Percentiles rank a stretch among this genome's conserved stretches.
Evolutionary conservation across 768 basidiomycete species (phyloP).

Genomic region (Collybiopsis luxurians): DNA sequence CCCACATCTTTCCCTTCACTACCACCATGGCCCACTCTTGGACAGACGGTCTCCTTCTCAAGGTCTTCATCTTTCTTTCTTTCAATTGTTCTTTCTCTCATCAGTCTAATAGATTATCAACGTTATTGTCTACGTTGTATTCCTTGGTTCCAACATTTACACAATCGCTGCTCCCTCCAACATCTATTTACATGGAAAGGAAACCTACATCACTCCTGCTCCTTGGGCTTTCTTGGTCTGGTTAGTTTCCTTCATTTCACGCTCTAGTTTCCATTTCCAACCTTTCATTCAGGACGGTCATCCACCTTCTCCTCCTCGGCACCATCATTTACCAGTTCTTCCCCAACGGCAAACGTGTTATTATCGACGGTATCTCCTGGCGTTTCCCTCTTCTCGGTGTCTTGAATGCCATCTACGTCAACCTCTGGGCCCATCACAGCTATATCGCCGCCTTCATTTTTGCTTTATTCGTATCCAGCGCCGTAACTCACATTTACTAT

Average conservation of each 20-base stretch:
- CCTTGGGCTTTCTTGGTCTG: conserved; percentile 92
- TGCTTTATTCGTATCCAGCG: conserved; percentile 81
- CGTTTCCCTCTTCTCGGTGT: conserved; percentile 85
- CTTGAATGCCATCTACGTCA: conserved; percentile 87
- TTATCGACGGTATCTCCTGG: conserved; percentile 90
- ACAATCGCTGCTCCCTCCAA: conserved; percentile 73
- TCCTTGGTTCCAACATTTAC: conserved; percentile 91
- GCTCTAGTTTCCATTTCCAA: not conserved
- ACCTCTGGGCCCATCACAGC: conserved; percentile 77
- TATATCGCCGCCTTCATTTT: conserved; percentile 85
- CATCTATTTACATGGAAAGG: conserved; percentile 70
- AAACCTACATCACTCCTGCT: conserved; percentile 94
- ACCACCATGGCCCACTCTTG: conserved; percentile 51
- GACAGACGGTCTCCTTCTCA: conserved; percentile 81
- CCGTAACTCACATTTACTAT: conserved; percentile 85
- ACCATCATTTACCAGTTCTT: conserved; percentile 91
- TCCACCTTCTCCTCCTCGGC: conserved; percentile 89
- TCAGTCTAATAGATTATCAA: conserved; percentile 58
- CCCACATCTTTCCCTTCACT: conserved; percentile 9
- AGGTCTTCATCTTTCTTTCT: conserved; percentile 35
- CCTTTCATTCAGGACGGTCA: conserved; percentile 60
- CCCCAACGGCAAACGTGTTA: conserved; percentile 66
- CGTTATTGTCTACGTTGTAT: conserved; percentile 77
- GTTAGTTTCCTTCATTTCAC: conserved; percentile 32
- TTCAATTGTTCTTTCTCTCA: not conserved